Base-by-base conservation (phyloP, 495 filamentous ascomycete genomes). In the Elaphomyces granulatus region DNA sequence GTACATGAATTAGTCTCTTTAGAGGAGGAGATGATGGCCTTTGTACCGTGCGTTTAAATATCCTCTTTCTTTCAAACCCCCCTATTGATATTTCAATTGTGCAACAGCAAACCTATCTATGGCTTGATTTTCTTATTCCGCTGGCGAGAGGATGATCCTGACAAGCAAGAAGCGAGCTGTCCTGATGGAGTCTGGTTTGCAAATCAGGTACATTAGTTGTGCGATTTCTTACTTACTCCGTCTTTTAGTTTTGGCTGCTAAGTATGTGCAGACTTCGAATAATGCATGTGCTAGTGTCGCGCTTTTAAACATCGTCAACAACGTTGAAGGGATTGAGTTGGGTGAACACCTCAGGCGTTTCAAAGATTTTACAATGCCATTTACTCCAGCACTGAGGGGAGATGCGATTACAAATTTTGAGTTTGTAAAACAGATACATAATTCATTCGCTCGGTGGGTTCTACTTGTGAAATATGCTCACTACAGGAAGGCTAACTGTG, bases 251-350 rank as follows among this genome's bases (percentile, higher is more conserved):
- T 36, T 50, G 14, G 15, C 34, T 15, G 47, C 40, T 49, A 10
- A 52, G 28, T 12, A 12, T 0, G 3, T 34, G 4, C 42, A 87
- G 81, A 84, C 83, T 0, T 75, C 75, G 2, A 66, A 71, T 19
- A 90, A 90, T 60, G 76, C 83, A 10, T 98, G 90, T 57, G 88
- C 84, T 12, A 87, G 83, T 19, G 74, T 93, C 15, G 88, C 90
- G 2, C 57, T 95, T 36, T 60, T 94, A 17, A 95, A 95, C 40
- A 90, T 94, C 39, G 67, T 94, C 49, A 87, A 92, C 70, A 98
- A 95, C 50, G 67, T 80, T 15, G 60, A 68, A 30, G 54, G 58
- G 32, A 59, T 86, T 8, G 58, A 71, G 9, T 63, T 94, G 3
- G 85, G 84, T 3, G 59, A 73, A 12, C 65, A 76, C 46, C 68